phyloP scores from a whole-genome alignment of 352 stramenopile species.

The Phytopythium boreale region DNA sequence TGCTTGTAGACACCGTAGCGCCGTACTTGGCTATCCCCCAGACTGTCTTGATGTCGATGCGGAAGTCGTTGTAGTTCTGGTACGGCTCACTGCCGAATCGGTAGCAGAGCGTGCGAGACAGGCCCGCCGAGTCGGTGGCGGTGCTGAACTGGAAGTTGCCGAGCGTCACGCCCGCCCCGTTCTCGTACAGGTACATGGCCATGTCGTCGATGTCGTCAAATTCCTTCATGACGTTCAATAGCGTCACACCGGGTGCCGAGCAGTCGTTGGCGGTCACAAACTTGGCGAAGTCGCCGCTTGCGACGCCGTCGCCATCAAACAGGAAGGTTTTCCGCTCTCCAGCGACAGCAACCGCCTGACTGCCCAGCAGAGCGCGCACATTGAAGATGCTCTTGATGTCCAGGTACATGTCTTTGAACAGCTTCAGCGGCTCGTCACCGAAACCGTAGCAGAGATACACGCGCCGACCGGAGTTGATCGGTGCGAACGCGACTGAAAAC shows the following conservation, averaged over 20 bases:
- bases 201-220: constrained; percentile 62
- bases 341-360: constrained; percentile 34
- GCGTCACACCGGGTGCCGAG: constrained; percentile 27
- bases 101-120: constrained; percentile 54
- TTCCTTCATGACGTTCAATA: constrained; percentile 59
- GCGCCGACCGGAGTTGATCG: constrained; percentile 46
- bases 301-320: constrained; percentile 60
- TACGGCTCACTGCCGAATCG: constrained; percentile 55
- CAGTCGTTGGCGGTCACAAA: constrained; percentile 49
- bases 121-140: constrained; percentile 26
- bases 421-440: constrained; percentile 45
- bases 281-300: constrained; percentile 55
- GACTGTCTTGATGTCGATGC: constrained; percentile 63
- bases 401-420: constrained; percentile 42
- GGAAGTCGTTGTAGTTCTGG: constrained; percentile 48
- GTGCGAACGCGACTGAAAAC: constrained; percentile 36
- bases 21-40: constrained; percentile 18
- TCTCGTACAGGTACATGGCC: constrained; percentile 72
- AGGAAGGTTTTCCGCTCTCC: constrained; percentile 56
- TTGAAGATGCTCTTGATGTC: constrained; percentile 62
- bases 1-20: constrained; percentile 10
- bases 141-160: constrained; percentile 45
- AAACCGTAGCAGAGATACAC: constrained; percentile 70
- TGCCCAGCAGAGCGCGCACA: constrained; percentile 41
- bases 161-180: constrained; percentile 30